Evolutionary conservation across 177 flowering plant genomes (phyloP).

Genomic region (Vitis hybrid): DNA sequence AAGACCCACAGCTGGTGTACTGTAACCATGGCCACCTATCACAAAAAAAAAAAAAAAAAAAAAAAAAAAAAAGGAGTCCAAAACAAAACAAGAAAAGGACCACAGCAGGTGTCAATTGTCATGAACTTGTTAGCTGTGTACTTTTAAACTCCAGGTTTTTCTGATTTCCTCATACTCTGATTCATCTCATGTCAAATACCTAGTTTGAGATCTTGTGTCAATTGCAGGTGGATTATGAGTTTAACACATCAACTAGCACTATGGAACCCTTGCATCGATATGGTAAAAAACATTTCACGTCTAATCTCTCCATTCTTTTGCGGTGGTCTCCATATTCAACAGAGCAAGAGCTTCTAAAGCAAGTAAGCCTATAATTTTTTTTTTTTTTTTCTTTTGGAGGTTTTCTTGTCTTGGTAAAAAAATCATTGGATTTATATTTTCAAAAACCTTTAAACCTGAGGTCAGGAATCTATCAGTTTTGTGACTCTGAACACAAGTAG

Average conservation of each 20-base stretch:
- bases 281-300: slow-evolving; percentile 46
- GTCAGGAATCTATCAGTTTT: no score
- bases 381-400: neutral
- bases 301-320: slow-evolving; percentile 67
- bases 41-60: neutral
- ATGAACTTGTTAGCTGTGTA: neutral
- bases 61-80: neutral
- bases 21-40: no score
- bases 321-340: slow-evolving; percentile 85
- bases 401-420: no score
- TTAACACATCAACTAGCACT: slow-evolving; percentile 31
- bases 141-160: neutral
- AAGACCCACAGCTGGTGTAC: no score
- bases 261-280: slow-evolving; percentile 33
- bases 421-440: no score
- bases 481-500: no score
- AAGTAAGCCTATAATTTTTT: slow-evolving; percentile 40
- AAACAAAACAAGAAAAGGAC: neutral
- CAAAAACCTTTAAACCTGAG: no score
- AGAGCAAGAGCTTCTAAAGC: slow-evolving; percentile 78
- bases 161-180: neutral
- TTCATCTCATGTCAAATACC: neutral
- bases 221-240: slow-evolving; percentile 78
- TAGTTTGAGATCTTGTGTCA: neutral
- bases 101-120: neutral